Evolutionary conservation across 805 yeast species (phyloP).

Genomic region (Hanseniaspora thailandica): DNA sequence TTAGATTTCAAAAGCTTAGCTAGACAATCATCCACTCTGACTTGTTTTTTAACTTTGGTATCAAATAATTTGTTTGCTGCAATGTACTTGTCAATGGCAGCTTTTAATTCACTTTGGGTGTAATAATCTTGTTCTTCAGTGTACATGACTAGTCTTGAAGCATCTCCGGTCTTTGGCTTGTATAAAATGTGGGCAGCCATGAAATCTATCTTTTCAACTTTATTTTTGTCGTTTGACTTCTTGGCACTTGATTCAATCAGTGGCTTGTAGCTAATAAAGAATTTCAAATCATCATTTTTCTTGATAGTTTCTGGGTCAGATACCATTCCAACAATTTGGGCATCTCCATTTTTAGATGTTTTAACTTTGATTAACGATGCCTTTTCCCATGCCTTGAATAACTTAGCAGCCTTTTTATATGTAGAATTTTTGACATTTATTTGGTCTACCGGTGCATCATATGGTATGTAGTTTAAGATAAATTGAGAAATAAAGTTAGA

Average conservation of each 20-base stretch:
- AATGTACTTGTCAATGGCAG: conserved; percentile 46
- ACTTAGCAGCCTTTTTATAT: conserved; percentile 83
- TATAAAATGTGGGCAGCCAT: conserved; percentile 33
- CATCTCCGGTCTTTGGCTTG: conserved; percentile 41
- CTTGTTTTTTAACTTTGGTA: conserved; percentile 39
- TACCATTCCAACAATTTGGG: conserved; percentile 16
- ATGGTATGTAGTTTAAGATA: conserved; percentile 60
- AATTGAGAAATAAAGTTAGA: conserved; percentile 66
- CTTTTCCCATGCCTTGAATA: conserved; percentile 77
- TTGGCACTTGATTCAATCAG: conserved; percentile 1
- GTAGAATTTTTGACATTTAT: conserved; percentile 66
- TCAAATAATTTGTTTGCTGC: conserved; percentile 40
- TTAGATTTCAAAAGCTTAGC: conserved; percentile 28
- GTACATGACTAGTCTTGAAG: conserved; percentile 38
- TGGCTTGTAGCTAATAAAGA: conserved; percentile 53
- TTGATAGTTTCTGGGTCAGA: conserved; percentile 43
- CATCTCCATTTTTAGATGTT: conserved; percentile 68
- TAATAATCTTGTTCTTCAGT: conserved; percentile 35
- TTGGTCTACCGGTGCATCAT: conserved; percentile 34
- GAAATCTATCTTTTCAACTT: conserved; percentile 25
- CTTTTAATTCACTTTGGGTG: conserved; percentile 43
- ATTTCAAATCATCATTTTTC: conserved; percentile 38
- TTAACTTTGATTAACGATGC: conserved; percentile 53
- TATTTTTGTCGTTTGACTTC: conserved; percentile 18
- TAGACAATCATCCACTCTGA: conserved; percentile 46